These are phyloP conservation scores for Rubia balearica DNA, from an alignment of 305 asterid species.

Conservation along the genomic window DNA sequence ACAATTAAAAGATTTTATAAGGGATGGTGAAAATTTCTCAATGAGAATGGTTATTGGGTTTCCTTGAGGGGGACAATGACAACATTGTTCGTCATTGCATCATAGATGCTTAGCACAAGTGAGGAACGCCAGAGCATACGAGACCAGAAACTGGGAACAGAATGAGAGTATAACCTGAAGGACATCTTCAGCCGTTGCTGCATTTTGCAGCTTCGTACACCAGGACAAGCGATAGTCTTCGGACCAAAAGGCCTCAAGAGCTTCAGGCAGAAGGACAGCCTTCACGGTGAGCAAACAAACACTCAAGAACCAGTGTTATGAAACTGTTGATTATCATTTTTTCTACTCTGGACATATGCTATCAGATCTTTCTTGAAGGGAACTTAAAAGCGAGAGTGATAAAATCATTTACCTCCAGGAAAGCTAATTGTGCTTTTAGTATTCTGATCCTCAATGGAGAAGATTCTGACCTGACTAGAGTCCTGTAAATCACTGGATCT, in stretches of 20 bases:
- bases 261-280: conserved; percentile 74
- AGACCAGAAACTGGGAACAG: neutral
- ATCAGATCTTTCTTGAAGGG: conserved; percentile 9
- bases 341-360: neutral
- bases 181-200: conserved; percentile 59
- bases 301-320: neutral
- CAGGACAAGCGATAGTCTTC: conserved; percentile 54
- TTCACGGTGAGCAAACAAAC: conserved; percentile 28
- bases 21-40: neutral
- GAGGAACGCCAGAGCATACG: neutral
- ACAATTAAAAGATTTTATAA: neutral
- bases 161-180: conserved; percentile 50
- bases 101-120: neutral
- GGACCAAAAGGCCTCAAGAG: conserved; percentile 60
- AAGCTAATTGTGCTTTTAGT: conserved; percentile 62
- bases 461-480: conserved; percentile 22
- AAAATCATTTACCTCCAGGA: conserved; percentile 48
- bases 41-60: neutral
- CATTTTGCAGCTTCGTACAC: conserved; percentile 49
- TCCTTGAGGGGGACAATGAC: neutral
- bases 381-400: conserved; percentile 9
- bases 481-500: conserved; percentile 24
- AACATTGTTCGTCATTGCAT: neutral
- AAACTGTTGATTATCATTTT: conserved; percentile 1
- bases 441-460: conserved; percentile 53